These are phyloP conservation scores for Aspergillus sp. DNA, from an alignment of 2,329 filamentous ascomycete species.

Conservation along the genomic window DNA sequence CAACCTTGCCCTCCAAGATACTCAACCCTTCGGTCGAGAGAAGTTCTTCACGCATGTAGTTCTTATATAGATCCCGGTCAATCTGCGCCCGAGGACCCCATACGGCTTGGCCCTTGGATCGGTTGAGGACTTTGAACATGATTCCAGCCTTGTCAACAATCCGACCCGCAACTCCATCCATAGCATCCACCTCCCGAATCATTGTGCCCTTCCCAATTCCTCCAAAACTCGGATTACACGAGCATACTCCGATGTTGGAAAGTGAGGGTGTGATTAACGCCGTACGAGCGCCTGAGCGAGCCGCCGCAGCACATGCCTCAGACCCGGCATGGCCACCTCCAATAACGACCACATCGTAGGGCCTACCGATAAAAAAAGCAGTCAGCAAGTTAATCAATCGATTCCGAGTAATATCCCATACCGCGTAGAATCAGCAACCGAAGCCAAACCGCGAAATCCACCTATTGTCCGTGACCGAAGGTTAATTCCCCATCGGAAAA, in stretches of 20 bases:
- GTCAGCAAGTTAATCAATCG: constrained; percentile 6
- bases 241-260: constrained; percentile 90
- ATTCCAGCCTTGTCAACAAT: constrained; percentile 92
- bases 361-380: constrained; percentile 42
- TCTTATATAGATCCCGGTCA: constrained; percentile 83
- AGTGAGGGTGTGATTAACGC: constrained; percentile 85
- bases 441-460: constrained; percentile 37
- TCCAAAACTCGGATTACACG: constrained; percentile 94
- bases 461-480: constrained; percentile 21
- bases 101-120: constrained; percentile 87
- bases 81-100: constrained; percentile 98
- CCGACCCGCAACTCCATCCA: constrained; percentile 84
- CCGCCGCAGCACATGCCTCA: constrained; percentile 89
- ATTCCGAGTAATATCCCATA: constrained; percentile 20
- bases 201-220: constrained; percentile 99
- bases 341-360: constrained; percentile 91
- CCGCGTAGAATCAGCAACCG: constrained; percentile 38
- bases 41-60: constrained; percentile 87
- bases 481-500: constrained; percentile 28
- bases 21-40: constrained; percentile 73
- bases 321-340: constrained; percentile 94
- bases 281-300: constrained; percentile 82
- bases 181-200: constrained; percentile 88
- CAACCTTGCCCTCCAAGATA: constrained; percentile 82
- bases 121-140: constrained; percentile 89